Evolutionary conservation across 2,329 filamentous ascomycete genomes (phyloP).

Genomic region (Drechslerella coelobrocha): DNA sequence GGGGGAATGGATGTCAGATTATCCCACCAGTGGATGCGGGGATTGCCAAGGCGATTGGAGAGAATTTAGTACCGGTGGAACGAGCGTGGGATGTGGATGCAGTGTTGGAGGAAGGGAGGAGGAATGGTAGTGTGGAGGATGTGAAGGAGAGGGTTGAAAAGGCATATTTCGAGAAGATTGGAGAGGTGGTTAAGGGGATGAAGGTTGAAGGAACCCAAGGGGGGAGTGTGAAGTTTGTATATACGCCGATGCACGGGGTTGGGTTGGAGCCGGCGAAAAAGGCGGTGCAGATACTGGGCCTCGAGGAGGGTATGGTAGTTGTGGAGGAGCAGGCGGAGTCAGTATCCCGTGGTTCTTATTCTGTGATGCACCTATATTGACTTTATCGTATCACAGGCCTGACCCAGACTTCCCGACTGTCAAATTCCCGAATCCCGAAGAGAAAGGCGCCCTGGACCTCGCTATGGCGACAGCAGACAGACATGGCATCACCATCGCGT

Average conservation of each 20-base stretch:
- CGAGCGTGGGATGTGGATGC: conserved; percentile 58
- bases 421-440: conserved; percentile 71
- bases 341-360: conserved; percentile 58
- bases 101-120: conserved; percentile 56
- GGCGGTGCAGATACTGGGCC: conserved; percentile 58
- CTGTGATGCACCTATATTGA: not conserved
- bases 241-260: conserved; percentile 67
- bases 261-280: conserved; percentile 62
- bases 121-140: conserved; percentile 57
- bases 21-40: conserved; percentile 68
- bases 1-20: conserved; percentile 70
- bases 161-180: conserved; percentile 58
- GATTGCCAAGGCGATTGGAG: conserved; percentile 66
- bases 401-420: conserved; percentile 71
- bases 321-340: conserved; percentile 57
- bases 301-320: conserved; percentile 61
- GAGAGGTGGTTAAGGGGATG: conserved; percentile 42
- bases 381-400: conserved; percentile 59
- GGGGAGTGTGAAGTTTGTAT: conserved; percentile 60
- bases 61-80: conserved; percentile 64
- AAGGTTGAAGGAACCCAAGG: conserved; percentile 1
- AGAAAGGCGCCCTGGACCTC: conserved; percentile 68
- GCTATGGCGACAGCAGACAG: conserved; percentile 66
- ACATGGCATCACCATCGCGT: conserved; percentile 62
- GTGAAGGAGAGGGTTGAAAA: conserved; percentile 59